Evolutionary conservation across 2,329 filamentous ascomycete species (phyloP).

Genomic region (Zalaria obscura): DNA sequence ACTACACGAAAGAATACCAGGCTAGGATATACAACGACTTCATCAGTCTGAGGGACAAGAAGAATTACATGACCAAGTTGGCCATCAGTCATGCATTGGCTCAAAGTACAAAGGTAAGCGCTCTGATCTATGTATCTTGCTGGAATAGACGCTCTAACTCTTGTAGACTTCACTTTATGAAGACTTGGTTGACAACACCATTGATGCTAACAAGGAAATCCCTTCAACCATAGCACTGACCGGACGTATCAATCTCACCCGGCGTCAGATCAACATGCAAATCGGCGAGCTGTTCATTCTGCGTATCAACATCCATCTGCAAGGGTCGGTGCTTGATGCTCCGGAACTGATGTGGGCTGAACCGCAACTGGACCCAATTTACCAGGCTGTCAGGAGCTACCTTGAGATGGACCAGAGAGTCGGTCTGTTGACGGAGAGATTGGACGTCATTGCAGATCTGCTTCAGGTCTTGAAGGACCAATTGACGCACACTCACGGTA

Average conservation of each 20-base stretch:
- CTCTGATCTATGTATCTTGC: not conserved
- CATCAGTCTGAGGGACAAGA: conserved; percentile 84
- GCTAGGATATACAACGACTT: conserved; percentile 99
- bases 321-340: conserved; percentile 90
- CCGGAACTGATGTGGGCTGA: conserved; percentile 98
- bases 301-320: conserved; percentile 93
- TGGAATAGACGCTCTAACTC: not conserved
- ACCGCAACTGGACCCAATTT: conserved; percentile 89
- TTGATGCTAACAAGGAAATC: conserved; percentile 84
- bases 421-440: conserved; percentile 69
- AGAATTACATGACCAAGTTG: conserved; percentile 95
- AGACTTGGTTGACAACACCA: conserved; percentile 84
- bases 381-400: conserved; percentile 88
- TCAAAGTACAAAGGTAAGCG: conserved; percentile 73
- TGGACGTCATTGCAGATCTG: conserved; percentile 88
- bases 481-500: conserved; percentile 80
- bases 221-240: conserved; percentile 85
- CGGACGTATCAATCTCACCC: conserved; percentile 77
- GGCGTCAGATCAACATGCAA: conserved; percentile 96
- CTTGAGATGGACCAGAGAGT: conserved; percentile 97
- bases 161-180: conserved; percentile 80
- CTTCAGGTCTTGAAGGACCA: conserved; percentile 91
- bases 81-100: conserved; percentile 91
- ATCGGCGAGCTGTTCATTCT: conserved; percentile 97
- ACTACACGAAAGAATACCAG: conserved; percentile 96